These are phyloP conservation scores for Chlamydomonas sphaeroides DNA, from an alignment of 139 green algal genomes.

Conservation along the genomic window DNA sequence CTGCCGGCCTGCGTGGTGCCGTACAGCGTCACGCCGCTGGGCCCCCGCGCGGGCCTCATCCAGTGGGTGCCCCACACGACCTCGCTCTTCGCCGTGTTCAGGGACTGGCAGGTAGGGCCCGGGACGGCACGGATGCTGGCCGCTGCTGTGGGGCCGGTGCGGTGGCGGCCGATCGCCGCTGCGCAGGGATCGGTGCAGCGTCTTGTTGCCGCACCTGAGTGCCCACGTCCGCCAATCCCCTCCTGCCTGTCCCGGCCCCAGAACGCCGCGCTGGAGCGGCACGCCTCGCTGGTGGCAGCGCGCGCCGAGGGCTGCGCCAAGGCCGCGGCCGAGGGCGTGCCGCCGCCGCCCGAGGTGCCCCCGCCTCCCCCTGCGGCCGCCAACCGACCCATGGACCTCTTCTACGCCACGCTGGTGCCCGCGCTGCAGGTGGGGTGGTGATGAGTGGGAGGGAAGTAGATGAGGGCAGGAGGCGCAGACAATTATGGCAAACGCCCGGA, in stretches of 20 bases:
- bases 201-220: too few relatives aligned
- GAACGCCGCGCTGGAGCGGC: constrained; percentile 60
- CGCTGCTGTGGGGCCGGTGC: neutral
- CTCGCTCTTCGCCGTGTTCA: constrained; percentile 84
- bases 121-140: too few relatives aligned
- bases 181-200: too few relatives aligned
- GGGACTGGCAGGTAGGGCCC: constrained; percentile 77
- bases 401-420: constrained; percentile 23
- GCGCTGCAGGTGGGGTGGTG: constrained; percentile 25
- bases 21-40: constrained; percentile 87
- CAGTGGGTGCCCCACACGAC: constrained; percentile 84
- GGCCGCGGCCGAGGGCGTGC: constrained; percentile 10
- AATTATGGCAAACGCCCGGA: too few relatives aligned
- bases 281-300: constrained; percentile 54
- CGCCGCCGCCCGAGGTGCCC: constrained; percentile 2
- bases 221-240: too few relatives aligned
- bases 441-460: too few relatives aligned
- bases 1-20: constrained; percentile 41
- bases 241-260: too few relatives aligned
- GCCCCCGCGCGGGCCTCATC: constrained; percentile 78
- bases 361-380: constrained; percentile 6
- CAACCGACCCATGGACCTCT: constrained; percentile 29
- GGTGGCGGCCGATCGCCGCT: too few relatives aligned
- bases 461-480: constrained; percentile 1
- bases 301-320: constrained; percentile 31